Conservation (phyloP, 495 filamentous ascomycete species). For the Hyaloscypha hepaticicola region DNA sequence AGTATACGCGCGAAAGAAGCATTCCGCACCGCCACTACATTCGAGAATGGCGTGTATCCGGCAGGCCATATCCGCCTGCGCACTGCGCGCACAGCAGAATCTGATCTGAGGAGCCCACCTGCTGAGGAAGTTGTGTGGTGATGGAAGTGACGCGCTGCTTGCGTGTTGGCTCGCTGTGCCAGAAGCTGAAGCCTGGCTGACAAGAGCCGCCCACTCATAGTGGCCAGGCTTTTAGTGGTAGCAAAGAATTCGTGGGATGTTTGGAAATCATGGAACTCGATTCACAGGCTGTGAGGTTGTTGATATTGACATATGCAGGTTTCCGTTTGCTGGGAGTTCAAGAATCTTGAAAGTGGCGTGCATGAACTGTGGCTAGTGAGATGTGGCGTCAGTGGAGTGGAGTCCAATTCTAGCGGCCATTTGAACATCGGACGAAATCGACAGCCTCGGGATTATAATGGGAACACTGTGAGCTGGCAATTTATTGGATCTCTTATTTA, state of each 20-base stretch:
- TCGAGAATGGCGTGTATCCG: constrained; percentile 74
- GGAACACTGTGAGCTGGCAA: not conserved
- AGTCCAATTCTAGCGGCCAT: not conserved
- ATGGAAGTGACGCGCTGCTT: constrained; percentile 64
- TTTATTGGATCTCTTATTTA: not conserved
- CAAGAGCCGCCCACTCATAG: constrained; percentile 83
- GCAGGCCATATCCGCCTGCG: constrained; percentile 70
- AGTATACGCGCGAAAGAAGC: constrained; percentile 84
- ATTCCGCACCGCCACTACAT: constrained; percentile 78
- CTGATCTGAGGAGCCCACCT: constrained; percentile 67
- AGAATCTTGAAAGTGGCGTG: constrained; percentile 22
- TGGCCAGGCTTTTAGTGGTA: constrained; percentile 28
- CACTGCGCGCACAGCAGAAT: constrained; percentile 57
- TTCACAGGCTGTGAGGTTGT: constrained; percentile 2
- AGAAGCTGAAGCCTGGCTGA: constrained; percentile 63
- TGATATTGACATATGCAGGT: constrained; percentile 14
- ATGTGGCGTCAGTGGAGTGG: constrained; percentile 16
- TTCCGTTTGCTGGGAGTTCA: not conserved
- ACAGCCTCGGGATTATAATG: constrained; percentile 11
- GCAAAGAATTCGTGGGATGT: constrained; percentile 1
- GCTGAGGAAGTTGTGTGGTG: constrained; percentile 58
- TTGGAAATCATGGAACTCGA: constrained; percentile 25
- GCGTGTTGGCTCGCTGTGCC: constrained; percentile 53
- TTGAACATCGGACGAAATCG: not conserved
- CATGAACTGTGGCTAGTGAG: constrained; percentile 27